A percentile compares a stretch with the other conserved stretches of the same genome.
Conservation (phyloP, 2,329 filamentous ascomycete species). For the Plectosphaerella plurivora region DNA sequence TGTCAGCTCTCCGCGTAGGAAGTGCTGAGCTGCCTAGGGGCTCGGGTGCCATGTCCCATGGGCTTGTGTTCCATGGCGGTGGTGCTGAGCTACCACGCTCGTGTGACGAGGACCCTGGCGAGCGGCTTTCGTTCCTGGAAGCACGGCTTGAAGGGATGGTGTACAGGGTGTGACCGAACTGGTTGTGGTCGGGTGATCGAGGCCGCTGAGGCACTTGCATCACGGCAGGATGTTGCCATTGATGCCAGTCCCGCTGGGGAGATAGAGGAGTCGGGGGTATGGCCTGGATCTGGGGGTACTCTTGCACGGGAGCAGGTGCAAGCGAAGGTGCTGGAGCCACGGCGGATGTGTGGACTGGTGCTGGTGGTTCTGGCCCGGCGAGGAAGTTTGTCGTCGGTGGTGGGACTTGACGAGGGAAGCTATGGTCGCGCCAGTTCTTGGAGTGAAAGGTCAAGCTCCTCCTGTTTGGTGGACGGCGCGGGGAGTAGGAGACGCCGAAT, state of each 20-base stretch:
- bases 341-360: conserved; percentile 7
- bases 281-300: too few relatives aligned
- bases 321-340: conserved; percentile 1
- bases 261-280: too few relatives aligned
- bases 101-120: conserved; percentile 18
- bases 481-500: conserved; percentile 46
- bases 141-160: too few relatives aligned
- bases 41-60: conserved; percentile 36
- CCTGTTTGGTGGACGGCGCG: conserved; percentile 35
- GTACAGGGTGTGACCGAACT: neutral
- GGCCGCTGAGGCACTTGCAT: neutral
- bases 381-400: conserved; percentile 42
- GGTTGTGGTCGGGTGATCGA: neutral
- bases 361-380: conserved; percentile 12
- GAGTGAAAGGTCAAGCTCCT: conserved; percentile 45
- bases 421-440: conserved; percentile 34
- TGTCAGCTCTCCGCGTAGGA: conserved; percentile 15
- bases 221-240: too few relatives aligned
- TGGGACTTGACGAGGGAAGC: conserved; percentile 40
- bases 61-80: conserved; percentile 40
- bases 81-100: conserved; percentile 46
- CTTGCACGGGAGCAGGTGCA: neutral
- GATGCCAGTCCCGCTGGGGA: too few relatives aligned
- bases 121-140: neutral
- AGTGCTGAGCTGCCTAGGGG: conserved; percentile 21